phyloP scores from a whole-genome alignment of 1,139 yeast genomes.

The Pichiaceae sp. region DNA sequence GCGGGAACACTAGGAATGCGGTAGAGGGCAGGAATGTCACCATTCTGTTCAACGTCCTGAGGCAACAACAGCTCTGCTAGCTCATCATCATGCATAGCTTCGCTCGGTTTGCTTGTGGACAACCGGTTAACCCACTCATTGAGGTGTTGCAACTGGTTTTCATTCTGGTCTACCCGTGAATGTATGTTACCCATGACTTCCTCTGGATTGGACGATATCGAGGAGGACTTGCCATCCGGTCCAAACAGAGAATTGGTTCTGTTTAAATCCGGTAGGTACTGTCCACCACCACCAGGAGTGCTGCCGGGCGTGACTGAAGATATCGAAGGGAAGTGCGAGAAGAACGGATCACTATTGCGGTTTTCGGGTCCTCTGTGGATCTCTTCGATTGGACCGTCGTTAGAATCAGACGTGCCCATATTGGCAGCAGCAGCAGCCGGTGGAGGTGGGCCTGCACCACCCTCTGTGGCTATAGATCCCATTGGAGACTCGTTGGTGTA shows the following conservation, averaged over 20 bases:
- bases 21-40: background rate
- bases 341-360: constrained; percentile 12
- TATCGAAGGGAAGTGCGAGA: background rate
- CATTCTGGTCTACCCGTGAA: constrained; percentile 37
- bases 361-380: constrained; percentile 24
- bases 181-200: constrained; percentile 21
- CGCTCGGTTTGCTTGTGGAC: constrained; percentile 3
- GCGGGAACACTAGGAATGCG: background rate
- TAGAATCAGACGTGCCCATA: constrained; percentile 4
- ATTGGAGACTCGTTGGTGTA: constrained; percentile 11
- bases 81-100: constrained; percentile 2
- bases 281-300: constrained; percentile 18
- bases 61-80: constrained; percentile 1
- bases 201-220: constrained; percentile 8
- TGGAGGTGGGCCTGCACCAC: background rate
- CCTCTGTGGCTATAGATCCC: background rate
- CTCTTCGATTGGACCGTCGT: constrained; percentile 23
- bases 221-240: constrained; percentile 3
- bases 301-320: constrained; percentile 9
- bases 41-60: constrained; percentile 1
- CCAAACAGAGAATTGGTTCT: constrained; percentile 1
- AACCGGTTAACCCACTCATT: constrained; percentile 50
- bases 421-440: background rate
- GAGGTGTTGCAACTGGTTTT: constrained; percentile 47
- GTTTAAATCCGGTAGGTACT: constrained; percentile 2